A percentile compares a stretch with the other conserved stretches of the same genome.
phyloP scores from a whole-genome alignment of 169 alveolate genomes.

The Cryptosporidium meleagridis region DNA sequence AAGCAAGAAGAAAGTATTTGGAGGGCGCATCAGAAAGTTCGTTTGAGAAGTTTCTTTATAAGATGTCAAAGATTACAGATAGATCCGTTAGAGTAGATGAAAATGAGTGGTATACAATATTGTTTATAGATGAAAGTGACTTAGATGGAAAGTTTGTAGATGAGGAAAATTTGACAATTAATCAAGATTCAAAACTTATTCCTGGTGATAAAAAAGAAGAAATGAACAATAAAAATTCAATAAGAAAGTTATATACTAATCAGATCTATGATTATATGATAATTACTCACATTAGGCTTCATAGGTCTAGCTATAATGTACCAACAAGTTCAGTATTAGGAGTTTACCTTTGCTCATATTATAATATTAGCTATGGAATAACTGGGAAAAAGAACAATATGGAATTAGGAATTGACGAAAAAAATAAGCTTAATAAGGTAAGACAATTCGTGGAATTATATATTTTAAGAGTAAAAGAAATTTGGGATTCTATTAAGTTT shows the following conservation, averaged over 20 bases:
- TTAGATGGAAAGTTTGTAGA: neutral
- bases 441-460: slow-evolving; percentile 18
- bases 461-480: slow-evolving; percentile 7
- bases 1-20: slow-evolving; percentile 16
- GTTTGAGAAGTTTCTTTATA: slow-evolving; percentile 41
- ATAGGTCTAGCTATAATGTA: neutral
- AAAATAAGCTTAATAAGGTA: neutral
- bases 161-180: neutral
- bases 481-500: slow-evolving; percentile 59
- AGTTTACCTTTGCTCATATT: slow-evolving; percentile 18
- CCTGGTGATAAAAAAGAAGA: neutral
- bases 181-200: neutral
- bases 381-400: neutral
- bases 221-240: neutral
- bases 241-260: neutral
- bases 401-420: neutral
- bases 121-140: slow-evolving; percentile 40
- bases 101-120: slow-evolving; percentile 53
- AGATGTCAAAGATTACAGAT: slow-evolving; percentile 26
- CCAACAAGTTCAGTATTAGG: slow-evolving; percentile 1
- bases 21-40: slow-evolving; percentile 52
- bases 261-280: slow-evolving; percentile 7
- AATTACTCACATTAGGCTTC: slow-evolving; percentile 13
- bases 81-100: slow-evolving; percentile 42
- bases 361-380: slow-evolving; percentile 25